Base-by-base conservation (phyloP, 2,329 filamentous ascomycete species). In the Colletotrichum sp. region DNA sequence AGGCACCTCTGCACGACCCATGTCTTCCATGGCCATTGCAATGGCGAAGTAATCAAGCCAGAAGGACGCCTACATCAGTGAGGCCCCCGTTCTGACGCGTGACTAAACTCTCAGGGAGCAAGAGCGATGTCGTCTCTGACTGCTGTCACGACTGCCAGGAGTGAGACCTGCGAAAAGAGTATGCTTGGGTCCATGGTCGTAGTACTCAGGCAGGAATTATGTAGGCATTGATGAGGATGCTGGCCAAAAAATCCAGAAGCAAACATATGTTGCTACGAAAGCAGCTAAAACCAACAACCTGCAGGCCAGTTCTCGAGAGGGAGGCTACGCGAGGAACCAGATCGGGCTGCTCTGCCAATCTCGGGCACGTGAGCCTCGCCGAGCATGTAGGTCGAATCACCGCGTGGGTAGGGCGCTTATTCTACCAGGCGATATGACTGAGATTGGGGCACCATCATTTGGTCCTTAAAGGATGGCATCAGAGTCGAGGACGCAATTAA, bases 21-120 rank as follows among this genome's bases (percentile, higher is more conserved):
- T 44, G 16, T n/a, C 39, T 44, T 44, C 39, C 39, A n/a, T 44
- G 39, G 39, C 3, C 39, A 0, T 1, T 44, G 5, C 16, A n/a
- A n/a, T n/a, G 8, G 1, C 3, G 18, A 44, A 6, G 16, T 44
- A 44, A 10, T n/a, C 39, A 44, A 10, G 39, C 5, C 39, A 5
- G 39, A n/a, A 10, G 9, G 39, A 44, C 39, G 39, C 39, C 8
- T 44, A n/a, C 39, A 44, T 44, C 5, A n/a, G 39, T 10, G 39
- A 3, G 3, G 2, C 9, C 0, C 18, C 8, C 39, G 3, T 6
- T n/a, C 1, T 3, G 16, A 44, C 8, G 16, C 39, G 18, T n/a
- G 16, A 10, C 39, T n/a, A 5, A 44, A n/a, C 8, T 6, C 16
- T 10, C 39, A n/a, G 1, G 39, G 18, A n/a, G 16, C 16, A 10